Conservation (phyloP, 805 yeast genomes). For the Ogataea polymorpha region DNA sequence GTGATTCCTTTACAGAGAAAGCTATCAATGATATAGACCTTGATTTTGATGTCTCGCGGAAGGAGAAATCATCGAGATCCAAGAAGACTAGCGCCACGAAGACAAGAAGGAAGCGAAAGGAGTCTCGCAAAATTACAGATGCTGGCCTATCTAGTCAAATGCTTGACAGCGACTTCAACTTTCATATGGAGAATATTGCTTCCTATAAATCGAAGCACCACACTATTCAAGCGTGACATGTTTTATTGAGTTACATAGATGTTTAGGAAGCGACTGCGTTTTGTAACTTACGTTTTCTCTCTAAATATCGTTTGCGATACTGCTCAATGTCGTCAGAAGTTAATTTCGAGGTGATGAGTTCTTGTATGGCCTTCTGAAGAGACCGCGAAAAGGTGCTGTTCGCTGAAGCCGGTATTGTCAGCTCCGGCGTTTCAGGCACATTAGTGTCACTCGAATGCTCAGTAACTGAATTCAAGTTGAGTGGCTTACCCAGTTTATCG, state of each 20-base stretch:
- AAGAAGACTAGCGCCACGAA: too few relatives aligned
- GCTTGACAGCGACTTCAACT: slow-evolving; percentile 10
- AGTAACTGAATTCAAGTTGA: not conserved
- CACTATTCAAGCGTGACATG: not conserved
- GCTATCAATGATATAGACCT: not conserved
- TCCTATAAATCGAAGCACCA: not conserved
- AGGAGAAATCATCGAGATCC: too few relatives aligned
- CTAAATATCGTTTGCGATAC: slow-evolving; percentile 22
- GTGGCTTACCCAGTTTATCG: not conserved
- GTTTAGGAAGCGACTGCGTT: not conserved
- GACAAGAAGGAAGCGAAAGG: not conserved
- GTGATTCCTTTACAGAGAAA: not conserved
- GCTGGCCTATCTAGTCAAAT: not conserved
- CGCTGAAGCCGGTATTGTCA: not conserved
- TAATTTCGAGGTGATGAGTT: slow-evolving; percentile 15
- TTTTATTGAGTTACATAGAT: too few relatives aligned
- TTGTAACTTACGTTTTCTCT: slow-evolving; percentile 9
- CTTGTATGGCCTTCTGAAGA: slow-evolving; percentile 7
- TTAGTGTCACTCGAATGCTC: not conserved
- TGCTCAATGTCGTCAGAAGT: slow-evolving; percentile 16
- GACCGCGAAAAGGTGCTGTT: not conserved
- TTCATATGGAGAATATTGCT: not conserved
- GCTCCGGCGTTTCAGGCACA: not conserved
- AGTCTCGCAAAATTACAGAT: not conserved
- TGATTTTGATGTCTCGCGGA: not conserved